Evolutionary conservation across 345 rosid species (phyloP).

Genomic region (Nephelium lappaceum): DNA sequence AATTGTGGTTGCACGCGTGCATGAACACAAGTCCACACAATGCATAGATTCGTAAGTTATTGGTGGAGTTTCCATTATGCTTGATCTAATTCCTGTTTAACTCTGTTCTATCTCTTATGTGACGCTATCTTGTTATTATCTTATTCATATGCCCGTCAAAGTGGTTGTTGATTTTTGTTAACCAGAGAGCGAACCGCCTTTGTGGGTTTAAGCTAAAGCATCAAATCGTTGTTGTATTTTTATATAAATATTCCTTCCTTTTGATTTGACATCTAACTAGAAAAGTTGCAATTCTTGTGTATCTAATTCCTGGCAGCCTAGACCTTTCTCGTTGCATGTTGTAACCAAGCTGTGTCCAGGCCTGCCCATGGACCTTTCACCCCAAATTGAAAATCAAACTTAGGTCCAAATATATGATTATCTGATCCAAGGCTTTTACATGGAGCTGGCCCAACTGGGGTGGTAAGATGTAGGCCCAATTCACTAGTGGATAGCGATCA

Average conservation of each 20-base stretch:
- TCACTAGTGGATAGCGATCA: no score
- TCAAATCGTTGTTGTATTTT: not conserved
- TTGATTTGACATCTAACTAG: not conserved
- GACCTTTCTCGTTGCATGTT: not conserved
- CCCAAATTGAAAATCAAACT: no score
- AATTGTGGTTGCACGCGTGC: slow-evolving; percentile 32
- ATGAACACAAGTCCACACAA: slow-evolving; percentile 5
- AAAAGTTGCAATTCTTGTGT: not conserved
- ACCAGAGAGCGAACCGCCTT: not conserved
- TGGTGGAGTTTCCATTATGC: slow-evolving; percentile 23
- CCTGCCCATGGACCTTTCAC: no score
- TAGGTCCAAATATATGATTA: no score
- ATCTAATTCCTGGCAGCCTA: not conserved
- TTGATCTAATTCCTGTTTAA: slow-evolving; percentile 6
- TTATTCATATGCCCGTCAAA: slow-evolving; percentile 7
- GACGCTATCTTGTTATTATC: slow-evolving; percentile 9
- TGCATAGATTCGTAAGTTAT: slow-evolving; percentile 8
- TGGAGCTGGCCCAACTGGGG: no score
- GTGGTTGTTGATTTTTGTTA: not conserved
- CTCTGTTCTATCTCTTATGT: slow-evolving; percentile 26
- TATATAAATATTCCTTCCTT: not conserved
- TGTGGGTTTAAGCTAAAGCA: not conserved
- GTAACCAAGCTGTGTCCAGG: no score
- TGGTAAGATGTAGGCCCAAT: no score
- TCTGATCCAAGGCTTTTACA: no score